Evolutionary conservation across 257 asterid species (phyloP), one percentile per base, ranked within the genome.

Genomic region (Solanum arcanum): DNA sequence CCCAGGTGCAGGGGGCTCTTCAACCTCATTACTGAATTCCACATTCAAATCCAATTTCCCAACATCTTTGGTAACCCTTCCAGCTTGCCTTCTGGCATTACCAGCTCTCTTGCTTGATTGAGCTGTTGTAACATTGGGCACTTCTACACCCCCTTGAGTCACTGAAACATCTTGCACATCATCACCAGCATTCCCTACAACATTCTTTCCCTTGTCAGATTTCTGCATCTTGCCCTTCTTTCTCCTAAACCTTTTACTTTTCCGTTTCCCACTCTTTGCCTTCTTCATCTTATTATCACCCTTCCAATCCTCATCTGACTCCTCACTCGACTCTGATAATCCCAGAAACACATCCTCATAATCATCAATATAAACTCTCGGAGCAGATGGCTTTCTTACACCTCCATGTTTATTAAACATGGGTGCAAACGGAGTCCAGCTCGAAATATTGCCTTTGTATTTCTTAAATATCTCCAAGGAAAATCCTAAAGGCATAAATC

Each of bases 1-100:
- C 90, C 93, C 91, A 25, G 92, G 92, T 20, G 46, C 85, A 49
- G 91, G 94, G 42, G 95, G 93, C 89, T 95, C 99, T 90, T 95
- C 99, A 76, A 90, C 91, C 84, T 96, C 99, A 87, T 95, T 97
- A 92, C 94, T 97, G 80, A 93, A 93, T 90, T 96, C 98, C 91
- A 97, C 99, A 84, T 97, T 97, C 94, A 97, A 87, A 93, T 96
- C 99, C 90, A 96, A 91, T 89, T 90, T 95, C 84, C 98, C 98
- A 31, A 88, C 91, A 86, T 89, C 93, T 93, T 92, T 96, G 5
- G 95, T 96, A 88, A 90, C 94, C 85, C 97, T 91, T 20, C 91
- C 94, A 59, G 97, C 95, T 86, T 94, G 98, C 90, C 91, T 94
- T 92, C 96, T 91, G 70, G 93, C 86, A 90, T 78, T 91, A n/a